Conservation (phyloP, 768 basidiomycete species). For the Auriscalpium microsporum region DNA sequence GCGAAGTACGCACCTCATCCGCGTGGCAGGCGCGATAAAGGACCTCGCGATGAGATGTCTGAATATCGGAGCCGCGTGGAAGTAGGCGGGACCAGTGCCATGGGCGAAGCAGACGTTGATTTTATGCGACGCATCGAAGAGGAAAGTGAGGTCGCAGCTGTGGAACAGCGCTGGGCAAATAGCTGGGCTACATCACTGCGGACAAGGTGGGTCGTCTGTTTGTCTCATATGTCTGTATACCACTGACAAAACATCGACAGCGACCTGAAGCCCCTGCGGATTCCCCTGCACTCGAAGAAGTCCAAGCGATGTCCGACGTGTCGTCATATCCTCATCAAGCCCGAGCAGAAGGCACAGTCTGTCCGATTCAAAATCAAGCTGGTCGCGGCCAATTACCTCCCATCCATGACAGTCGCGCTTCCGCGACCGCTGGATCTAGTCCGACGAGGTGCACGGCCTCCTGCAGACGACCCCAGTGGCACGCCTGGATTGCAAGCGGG, state of each 20-base stretch:
- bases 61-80: slow-evolving; percentile 72
- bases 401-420: slow-evolving; percentile 67
- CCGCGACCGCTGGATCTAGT: slow-evolving; percentile 37
- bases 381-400: slow-evolving; percentile 90
- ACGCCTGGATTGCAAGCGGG: slow-evolving; percentile 54
- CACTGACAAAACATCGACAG: slow-evolving; percentile 29
- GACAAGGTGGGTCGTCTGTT: slow-evolving; percentile 41
- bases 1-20: slow-evolving; percentile 64
- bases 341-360: slow-evolving; percentile 93
- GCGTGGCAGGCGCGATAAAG: slow-evolving; percentile 49
- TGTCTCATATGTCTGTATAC: not conserved
- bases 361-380: slow-evolving; percentile 96
- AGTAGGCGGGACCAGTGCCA: slow-evolving; percentile 42
- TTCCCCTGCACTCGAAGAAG: slow-evolving; percentile 87
- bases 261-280: slow-evolving; percentile 79
- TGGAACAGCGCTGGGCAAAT: slow-evolving; percentile 75
- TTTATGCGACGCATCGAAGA: slow-evolving; percentile 57
- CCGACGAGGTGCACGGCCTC: slow-evolving; percentile 29
- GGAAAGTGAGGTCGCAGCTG: slow-evolving; percentile 50
- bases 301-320: slow-evolving; percentile 94
- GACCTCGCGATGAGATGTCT: slow-evolving; percentile 63
- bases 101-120: slow-evolving; percentile 63
- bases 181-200: slow-evolving; percentile 70
- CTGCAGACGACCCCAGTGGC: slow-evolving; percentile 31
- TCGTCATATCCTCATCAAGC: slow-evolving; percentile 95